Base-by-base conservation (phyloP, 768 basidiomycete species). In the Trametes cingulata region DNA sequence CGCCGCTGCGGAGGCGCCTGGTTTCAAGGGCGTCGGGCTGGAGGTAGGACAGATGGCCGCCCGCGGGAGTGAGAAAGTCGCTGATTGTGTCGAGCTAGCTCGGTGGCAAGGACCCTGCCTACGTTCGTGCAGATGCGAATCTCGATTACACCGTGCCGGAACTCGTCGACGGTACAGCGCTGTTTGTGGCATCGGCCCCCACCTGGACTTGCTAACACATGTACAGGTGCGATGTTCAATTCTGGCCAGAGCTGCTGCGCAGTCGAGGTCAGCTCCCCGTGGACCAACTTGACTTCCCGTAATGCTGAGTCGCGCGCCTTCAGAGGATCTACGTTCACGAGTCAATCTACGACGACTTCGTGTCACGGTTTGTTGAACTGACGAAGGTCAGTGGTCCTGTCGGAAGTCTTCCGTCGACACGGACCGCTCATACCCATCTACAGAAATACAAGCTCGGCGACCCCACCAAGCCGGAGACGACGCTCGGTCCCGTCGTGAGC, bases 51-150 rank as follows among this genome's bases (percentile, higher is more conserved):
- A 36, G 35, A 51, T n/a, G 37, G 41, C 22, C 24, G 29, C 27
- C 12, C 4, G 19, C 15, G 25, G 0, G 3, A 6, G 20, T 25
- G 22, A 46, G 20, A 14, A 2, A 1, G 4, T 25, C 7, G 29
- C 20, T 67, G n/a, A 69, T 47, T 64, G 7, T 56, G 91, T 33
- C 10, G 29, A 5, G 88, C 83, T 20, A 93, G 90, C 85, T 99
- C 15, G 97, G 97, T 1, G 97, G 97, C 1, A 98, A 99, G 73
- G 97, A 99, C 69, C 94, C 97, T 2, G 97, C 96, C 2, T 99
- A 98, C 69, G 95, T 99, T 6, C 79, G 94, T 22, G 75, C 83
- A 2, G 96, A 98, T 72, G 93, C 90, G 0, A 85, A 97, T 73
- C 68, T 97, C 1, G 82, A 84, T 12, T 98, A 90, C 67, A 89